phyloP scores from a whole-genome alignment of 2,329 filamentous ascomycete species.

The Penicillium thymicola region DNA sequence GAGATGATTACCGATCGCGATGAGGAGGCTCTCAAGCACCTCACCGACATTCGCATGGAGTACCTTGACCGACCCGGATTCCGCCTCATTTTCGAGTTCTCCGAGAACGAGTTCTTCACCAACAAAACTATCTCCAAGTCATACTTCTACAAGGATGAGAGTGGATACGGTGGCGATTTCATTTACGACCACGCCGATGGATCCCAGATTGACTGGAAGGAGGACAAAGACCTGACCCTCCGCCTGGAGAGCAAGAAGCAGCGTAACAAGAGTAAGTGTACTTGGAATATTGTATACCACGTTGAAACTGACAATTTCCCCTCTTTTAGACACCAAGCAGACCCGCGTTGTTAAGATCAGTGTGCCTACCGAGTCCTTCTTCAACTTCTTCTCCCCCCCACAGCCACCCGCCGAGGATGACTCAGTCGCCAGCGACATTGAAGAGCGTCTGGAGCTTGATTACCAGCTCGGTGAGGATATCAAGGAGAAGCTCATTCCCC shows the following conservation, averaged over 20 bases:
- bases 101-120: conserved; percentile 91
- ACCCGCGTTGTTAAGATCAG: conserved; percentile 99
- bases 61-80: conserved; percentile 98
- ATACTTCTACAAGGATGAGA: conserved; percentile 99
- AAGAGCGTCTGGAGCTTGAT: conserved; percentile 95
- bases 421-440: conserved; percentile 81
- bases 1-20: conserved; percentile 99
- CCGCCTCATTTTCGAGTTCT: conserved; percentile 96
- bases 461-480: conserved; percentile 97
- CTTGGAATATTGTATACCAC: not conserved
- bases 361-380: conserved; percentile 96
- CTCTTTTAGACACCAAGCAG: conserved; percentile 83
- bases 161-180: conserved; percentile 96
- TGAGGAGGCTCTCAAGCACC: conserved; percentile 84
- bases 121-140: conserved; percentile 98
- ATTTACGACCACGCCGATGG: conserved; percentile 99
- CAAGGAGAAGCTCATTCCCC: conserved; percentile 98
- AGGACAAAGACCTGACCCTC: conserved; percentile 87
- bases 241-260: conserved; percentile 99
- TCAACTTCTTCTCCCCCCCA: conserved; percentile 98
- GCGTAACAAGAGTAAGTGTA: conserved; percentile 88
- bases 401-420: conserved; percentile 73
- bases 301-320: not conserved
- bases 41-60: conserved; percentile 96
- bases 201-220: conserved; percentile 96